Evolutionary conservation across 192 early-diverging fungal species (phyloP).

Genomic region (Backusella australiensis): DNA sequence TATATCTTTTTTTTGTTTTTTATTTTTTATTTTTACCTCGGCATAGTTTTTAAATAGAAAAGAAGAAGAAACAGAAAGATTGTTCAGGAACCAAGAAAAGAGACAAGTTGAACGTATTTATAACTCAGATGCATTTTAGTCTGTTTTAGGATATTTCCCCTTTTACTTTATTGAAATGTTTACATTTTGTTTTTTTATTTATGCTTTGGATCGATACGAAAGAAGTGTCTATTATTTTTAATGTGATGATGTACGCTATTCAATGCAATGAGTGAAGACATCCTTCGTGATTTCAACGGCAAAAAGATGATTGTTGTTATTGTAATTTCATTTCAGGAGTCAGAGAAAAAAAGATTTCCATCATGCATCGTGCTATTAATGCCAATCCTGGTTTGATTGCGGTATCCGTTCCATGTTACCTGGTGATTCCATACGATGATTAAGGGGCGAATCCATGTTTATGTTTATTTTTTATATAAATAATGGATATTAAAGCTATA

Average conservation of each 20-base stretch:
- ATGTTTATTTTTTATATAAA: too few relatives aligned
- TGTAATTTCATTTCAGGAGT: background rate
- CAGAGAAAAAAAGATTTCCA: background rate
- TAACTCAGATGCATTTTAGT: conserved; percentile 8
- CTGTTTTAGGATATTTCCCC: background rate
- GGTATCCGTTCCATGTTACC: background rate
- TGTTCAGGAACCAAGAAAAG: background rate
- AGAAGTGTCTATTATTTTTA: background rate
- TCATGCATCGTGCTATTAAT: background rate
- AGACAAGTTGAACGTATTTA: background rate
- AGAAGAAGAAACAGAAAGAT: background rate
- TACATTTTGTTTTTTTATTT: background rate
- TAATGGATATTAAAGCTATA: too few relatives aligned
- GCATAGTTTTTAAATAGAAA: background rate
- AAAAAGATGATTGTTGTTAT: background rate
- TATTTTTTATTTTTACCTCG: background rate
- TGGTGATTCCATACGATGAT: too few relatives aligned
- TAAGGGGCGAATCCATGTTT: too few relatives aligned
- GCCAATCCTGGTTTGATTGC: background rate
- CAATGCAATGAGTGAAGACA: background rate
- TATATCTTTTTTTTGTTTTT: background rate
- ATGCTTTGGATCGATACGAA: background rate
- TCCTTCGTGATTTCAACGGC: background rate
- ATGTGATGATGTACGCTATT: background rate
- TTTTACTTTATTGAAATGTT: background rate